Evolutionary conservation across 2,329 filamentous ascomycete species (phyloP), one percentile per base, ranked within the genome.

Genomic region (Neocucurbitaria cava): DNA sequence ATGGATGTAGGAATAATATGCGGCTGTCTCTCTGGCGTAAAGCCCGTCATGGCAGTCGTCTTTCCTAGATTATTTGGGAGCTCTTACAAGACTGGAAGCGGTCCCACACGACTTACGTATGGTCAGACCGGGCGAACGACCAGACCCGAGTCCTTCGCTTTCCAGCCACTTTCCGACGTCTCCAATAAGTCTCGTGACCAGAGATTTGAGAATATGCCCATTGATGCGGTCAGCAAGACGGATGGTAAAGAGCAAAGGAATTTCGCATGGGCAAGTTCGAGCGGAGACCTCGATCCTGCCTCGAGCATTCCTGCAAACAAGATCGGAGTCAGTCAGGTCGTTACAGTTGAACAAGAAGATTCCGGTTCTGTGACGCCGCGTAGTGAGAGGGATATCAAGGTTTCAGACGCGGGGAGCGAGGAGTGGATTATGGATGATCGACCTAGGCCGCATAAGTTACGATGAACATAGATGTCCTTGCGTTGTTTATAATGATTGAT

Each of bases 1-100:
- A 64, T 66, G 52, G 68, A 73, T 40, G 45, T 71, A 4, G 71
- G 69, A 7, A 64, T 74, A 13, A 68, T 73, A 15, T 72, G 67
- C 50, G 64, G 66, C 28, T 72, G 68, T 41, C 64, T 74, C 24
- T 68, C 66, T 1, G 65, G 68, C 49, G 63, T 71, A 35, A 71
- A 71, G 50, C 69, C 71, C 17, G 54, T 73, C n/a, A 61, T 74
- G n/a, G 61, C 58, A 35, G 50, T 47, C 28, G 6, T 69, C 21
- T 72, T 71, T 46, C 71, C 70, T n/a, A 39, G 42, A 6, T 10
- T 68, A 6, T 72, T 74, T 52, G 41, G 43, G 18, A 40, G 48
- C 8, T 60, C 59, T 20, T 52, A 64, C 42, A 58, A 50, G 31
- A 50, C 43, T 2, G 52, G 43, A 6, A 51, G 52, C 13, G 23